These are phyloP conservation scores for Leccinum boreale DNA, from an alignment of 768 basidiomycete species.

Conservation along the genomic window DNA sequence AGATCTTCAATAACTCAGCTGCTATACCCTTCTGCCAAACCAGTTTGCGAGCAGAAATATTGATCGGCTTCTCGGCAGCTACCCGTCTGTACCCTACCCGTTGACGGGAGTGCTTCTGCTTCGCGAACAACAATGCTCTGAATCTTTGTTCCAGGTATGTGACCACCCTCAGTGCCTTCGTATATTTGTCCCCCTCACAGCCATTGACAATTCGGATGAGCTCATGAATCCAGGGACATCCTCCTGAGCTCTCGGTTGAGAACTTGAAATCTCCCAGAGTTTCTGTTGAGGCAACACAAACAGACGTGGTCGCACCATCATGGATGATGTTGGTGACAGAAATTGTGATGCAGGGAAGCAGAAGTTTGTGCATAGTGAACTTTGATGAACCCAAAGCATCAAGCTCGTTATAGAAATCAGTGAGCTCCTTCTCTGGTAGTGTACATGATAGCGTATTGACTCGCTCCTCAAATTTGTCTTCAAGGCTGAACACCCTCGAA, in stretches of 20 bases:
- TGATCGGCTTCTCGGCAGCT: neutral
- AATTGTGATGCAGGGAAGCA: constrained; percentile 14
- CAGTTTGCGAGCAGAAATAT: neutral
- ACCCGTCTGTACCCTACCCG: constrained; percentile 16
- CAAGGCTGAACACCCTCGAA: no score
- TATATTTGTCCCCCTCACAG: neutral
- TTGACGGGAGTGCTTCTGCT: constrained; percentile 1
- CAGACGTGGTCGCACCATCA: neutral
- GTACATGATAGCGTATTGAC: neutral
- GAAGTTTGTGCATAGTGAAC: constrained; percentile 5
- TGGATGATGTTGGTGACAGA: neutral
- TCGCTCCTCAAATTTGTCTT: neutral
- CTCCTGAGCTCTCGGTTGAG: neutral
- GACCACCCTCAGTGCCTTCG: neutral
- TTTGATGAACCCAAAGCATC: no score
- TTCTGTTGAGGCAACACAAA: neutral
- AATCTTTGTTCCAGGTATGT: constrained; percentile 8
- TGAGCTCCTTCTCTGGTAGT: neutral
- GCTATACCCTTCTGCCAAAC: neutral
- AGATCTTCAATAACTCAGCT: neutral
- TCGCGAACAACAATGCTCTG: constrained; percentile 1
- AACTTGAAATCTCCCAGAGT: constrained; percentile 2
- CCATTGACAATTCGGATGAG: neutral
- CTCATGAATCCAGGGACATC: neutral
- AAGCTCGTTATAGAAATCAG: neutral